phyloP scores from a whole-genome alignment of 2,329 filamentous ascomycete species.

The Thermothelomyces thermophilus region DNA sequence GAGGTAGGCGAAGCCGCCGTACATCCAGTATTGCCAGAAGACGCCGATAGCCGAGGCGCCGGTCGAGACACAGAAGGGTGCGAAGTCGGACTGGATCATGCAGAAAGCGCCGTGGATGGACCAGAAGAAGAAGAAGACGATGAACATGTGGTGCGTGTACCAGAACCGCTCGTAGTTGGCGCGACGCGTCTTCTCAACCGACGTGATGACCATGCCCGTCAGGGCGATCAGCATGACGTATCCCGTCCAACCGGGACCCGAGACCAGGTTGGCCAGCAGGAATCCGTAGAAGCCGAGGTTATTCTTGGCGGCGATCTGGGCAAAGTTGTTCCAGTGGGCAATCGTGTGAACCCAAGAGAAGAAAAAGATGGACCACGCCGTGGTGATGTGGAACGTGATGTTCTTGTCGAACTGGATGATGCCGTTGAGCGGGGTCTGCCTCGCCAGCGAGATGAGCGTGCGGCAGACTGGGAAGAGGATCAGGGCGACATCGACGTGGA shows the following conservation, averaged over 20 bases:
- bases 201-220: constrained; percentile 72
- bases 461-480: constrained; percentile 77
- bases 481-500: constrained; percentile 76
- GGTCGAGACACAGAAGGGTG: constrained; percentile 68
- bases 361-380: constrained; percentile 82
- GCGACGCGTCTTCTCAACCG: constrained; percentile 68
- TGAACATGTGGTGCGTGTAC: constrained; percentile 84
- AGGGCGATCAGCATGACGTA: constrained; percentile 76
- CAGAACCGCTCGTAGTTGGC: constrained; percentile 86
- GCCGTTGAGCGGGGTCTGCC: constrained; percentile 75
- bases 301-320: constrained; percentile 66
- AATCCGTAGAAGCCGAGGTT: constrained; percentile 73
- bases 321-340: constrained; percentile 83
- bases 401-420: constrained; percentile 88
- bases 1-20: constrained; percentile 73
- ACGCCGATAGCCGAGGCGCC: constrained; percentile 62
- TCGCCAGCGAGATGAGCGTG: constrained; percentile 72
- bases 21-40: constrained; percentile 87
- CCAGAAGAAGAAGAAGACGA: constrained; percentile 87
- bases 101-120: constrained; percentile 84
- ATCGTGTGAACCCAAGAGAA: constrained; percentile 83
- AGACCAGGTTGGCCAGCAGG: constrained; percentile 68
- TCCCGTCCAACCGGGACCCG: constrained; percentile 78
- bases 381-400: constrained; percentile 79
- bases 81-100: constrained; percentile 81